Conservation (phyloP, 306 rosid genomes). For the Ceratonia siliqua region DNA sequence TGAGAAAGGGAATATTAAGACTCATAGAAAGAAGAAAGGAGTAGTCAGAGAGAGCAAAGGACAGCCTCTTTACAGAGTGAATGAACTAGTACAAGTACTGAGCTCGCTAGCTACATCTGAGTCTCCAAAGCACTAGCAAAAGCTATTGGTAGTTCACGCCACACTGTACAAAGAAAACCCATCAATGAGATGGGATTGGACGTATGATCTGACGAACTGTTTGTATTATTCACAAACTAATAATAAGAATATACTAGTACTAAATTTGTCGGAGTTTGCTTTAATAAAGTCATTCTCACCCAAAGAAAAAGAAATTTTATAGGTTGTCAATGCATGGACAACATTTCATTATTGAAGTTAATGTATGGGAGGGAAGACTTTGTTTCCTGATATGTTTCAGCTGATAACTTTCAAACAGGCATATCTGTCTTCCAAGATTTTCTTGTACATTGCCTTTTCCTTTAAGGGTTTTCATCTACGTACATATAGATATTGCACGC, state of each 20-base stretch:
- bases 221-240: conserved; percentile 25
- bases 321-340: background rate
- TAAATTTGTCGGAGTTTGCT: background rate
- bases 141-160: conserved; percentile 67
- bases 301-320: background rate
- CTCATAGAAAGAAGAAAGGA: conserved; percentile 49
- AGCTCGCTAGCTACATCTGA: background rate
- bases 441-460: conserved; percentile 10
- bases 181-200: conserved; percentile 70
- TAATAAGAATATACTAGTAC: background rate
- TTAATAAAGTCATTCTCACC: background rate
- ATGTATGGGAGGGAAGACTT: background rate
- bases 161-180: conserved; percentile 40
- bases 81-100: background rate
- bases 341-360: too few species aligned
- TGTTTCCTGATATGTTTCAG: background rate
- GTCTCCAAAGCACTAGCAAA: conserved; percentile 33
- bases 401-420: background rate
- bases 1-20: conserved; percentile 56
- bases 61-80: conserved; percentile 29
- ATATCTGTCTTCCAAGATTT: background rate
- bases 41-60: conserved; percentile 37
- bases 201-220: conserved; percentile 67
- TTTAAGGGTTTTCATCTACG: conserved; percentile 30
- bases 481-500: conserved; percentile 7